Evolutionary conservation across 1,139 yeast species (phyloP).

Genomic region (Diutina pseudorugosa): DNA sequence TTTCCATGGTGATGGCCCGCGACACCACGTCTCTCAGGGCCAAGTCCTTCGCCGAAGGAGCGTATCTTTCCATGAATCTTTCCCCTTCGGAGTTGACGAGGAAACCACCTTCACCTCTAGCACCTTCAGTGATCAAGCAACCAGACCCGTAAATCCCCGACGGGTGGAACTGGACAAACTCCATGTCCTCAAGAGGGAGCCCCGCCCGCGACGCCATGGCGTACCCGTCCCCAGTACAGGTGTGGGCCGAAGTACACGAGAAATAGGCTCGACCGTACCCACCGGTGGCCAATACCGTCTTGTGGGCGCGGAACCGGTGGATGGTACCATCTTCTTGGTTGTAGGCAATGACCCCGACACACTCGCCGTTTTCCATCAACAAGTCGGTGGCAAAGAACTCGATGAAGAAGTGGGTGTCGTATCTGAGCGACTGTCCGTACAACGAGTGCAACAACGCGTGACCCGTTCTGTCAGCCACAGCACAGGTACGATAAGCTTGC

Average conservation of each 20-base stretch:
- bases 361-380: conserved; percentile 89
- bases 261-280: conserved; percentile 98
- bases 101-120: conserved; percentile 99
- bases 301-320: conserved; percentile 95
- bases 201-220: conserved; percentile 99
- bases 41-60: conserved; percentile 96
- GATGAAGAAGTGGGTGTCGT: conserved; percentile 95
- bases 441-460: conserved; percentile 93
- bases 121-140: conserved; percentile 97
- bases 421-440: conserved; percentile 93
- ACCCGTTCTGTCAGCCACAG: conserved; percentile 98
- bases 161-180: conserved; percentile 98
- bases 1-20: conserved; percentile 96
- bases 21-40: conserved; percentile 98
- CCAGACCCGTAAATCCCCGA: conserved; percentile 99
- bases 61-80: conserved; percentile 98
- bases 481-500: conserved; percentile 98
- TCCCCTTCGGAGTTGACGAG: conserved; percentile 95
- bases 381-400: conserved; percentile 95
- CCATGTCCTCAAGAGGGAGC: conserved; percentile 92
- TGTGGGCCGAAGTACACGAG: conserved; percentile 98
- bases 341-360: conserved; percentile 95
- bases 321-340: conserved; percentile 98
- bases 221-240: conserved; percentile 98
- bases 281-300: conserved; percentile 95